Evolutionary conservation across 495 filamentous ascomycete genomes (phyloP), one percentile per base, ranked within the genome.

Genomic region (Baudoinia panamericana): DNA sequence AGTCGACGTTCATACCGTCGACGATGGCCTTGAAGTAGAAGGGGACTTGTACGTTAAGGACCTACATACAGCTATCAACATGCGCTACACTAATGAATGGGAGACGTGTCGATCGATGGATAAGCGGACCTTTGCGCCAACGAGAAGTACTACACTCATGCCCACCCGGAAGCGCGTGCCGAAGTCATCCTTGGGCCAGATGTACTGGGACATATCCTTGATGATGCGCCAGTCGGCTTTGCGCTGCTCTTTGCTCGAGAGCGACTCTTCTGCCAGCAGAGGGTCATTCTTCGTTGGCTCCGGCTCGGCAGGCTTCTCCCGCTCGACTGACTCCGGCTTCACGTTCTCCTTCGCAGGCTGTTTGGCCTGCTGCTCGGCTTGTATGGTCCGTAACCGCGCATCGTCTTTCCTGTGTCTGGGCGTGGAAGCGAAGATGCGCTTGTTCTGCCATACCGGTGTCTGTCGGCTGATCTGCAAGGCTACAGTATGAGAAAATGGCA

Each of bases 21-120:
- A 97, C 81, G 49, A 97, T 97, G 58, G 69, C 83, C 61, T 95
- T 94, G 67, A 97, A 96, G 65, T 93, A 97, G 61, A 97, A 97
- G 3, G 90, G 90, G 27, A 97, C 80, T 63, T 97, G 84, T 5
- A 97, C 92, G 60, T 95, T 97, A 50, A 96, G 68, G 40, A 93
- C 70, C 76, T 81, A 52, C 20, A 39, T 19, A 31, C 17, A 20
- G 4, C 26, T 43, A 54, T 54, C 35, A 54, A 50, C 36, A 49
- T 20, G 30, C 28, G 27, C 24, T 25, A 29, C 20, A 16, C 31
- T 15, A 17, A 11, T 10, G 4, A 25, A 13, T 8, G 23, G 24
- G 17, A 16, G n/a, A n/a, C n/a, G n/a, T n/a, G n/a, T n/a, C n/a
- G n/a, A n/a, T n/a, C n/a, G n/a, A n/a, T n/a, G 18, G 25, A 28